Evolutionary conservation across 169 alveolate species (phyloP).

Genomic region (Cryptosporidium canis): DNA sequence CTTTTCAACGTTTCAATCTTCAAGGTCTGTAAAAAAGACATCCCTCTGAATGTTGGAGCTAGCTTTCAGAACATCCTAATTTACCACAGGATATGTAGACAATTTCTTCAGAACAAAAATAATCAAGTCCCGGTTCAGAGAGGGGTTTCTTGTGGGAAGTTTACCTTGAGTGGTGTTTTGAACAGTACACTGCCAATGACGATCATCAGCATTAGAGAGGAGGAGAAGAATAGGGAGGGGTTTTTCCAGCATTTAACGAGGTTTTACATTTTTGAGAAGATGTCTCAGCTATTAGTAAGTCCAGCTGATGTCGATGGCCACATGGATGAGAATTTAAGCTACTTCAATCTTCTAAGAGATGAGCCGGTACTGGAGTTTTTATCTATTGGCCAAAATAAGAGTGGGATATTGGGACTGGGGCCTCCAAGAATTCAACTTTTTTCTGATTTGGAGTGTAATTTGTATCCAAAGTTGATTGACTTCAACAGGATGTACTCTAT

Average conservation of each 20-base stretch:
- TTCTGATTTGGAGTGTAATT: conserved; percentile 27
- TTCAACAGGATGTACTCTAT: neutral
- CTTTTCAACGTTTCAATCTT: neutral
- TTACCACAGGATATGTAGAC: conserved; percentile 34
- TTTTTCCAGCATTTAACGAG: conserved; percentile 11
- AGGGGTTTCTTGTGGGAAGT: neutral
- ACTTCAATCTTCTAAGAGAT: neutral
- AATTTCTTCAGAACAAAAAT: neutral
- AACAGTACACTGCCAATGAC: neutral
- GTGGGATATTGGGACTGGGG: conserved; percentile 45
- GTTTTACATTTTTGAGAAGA: conserved; percentile 17
- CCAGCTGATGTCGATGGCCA: neutral
- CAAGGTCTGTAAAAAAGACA: neutral
- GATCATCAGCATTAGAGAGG: neutral
- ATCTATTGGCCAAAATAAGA: conserved; percentile 31
- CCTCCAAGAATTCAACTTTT: conserved; percentile 23
- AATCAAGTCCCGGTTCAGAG: neutral
- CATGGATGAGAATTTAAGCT: neutral
- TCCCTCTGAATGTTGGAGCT: neutral
- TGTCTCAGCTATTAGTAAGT: neutral
- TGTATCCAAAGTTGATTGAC: neutral
- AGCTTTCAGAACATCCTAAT: neutral
- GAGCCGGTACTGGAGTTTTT: neutral
- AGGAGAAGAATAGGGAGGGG: neutral
- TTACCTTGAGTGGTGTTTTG: neutral